Evolutionary conservation across 2,329 filamentous ascomycete genomes (phyloP), one percentile per base, ranked within the genome.

Genomic region (Acephala macrosclerotiorum): DNA sequence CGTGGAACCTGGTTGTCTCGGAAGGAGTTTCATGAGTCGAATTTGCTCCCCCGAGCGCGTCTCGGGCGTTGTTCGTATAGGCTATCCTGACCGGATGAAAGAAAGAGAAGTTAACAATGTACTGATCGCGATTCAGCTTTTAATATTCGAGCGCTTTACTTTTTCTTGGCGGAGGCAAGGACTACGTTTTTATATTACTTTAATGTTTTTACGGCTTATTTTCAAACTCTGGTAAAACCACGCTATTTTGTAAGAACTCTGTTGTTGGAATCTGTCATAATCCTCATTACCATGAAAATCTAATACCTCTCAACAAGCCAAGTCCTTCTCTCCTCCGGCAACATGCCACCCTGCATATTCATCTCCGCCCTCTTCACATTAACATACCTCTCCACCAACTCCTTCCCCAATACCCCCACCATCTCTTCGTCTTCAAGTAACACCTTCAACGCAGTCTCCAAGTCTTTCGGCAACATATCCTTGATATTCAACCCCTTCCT

Each of bases 221-320:
- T 33, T 4, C 29, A 33, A 4, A 33, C 29, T 5, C 4, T 33
- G 29, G 29, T 33, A 33, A 9, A 33, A 33, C 9, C 29, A 33
- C 29, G 9, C 29, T 9, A 33, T 9, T 9, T 33, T 33, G 4
- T 33, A 9, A 33, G 29, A 14, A 42, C 5, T 42, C 38, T 42
- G 5, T 42, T 9, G 9, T 33, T 33, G 29, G 9, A 33, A 5
- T 33, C 29, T 33, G 29, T 33, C 29, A 33, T 33, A 33, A 33
- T 33, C 29, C 9, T 33, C 29, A 33, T 33, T 33, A 9, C 9
- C 14, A 18, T 42, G 18, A 60, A 22, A 2, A 45, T 22, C 57
- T 72, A 91, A 73, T 92, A 93, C 68, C 89, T 80, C 73, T 91
- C 88, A 68, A 91, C 83, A 63, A 92, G 77, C 86, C 89, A 93